Evolutionary conservation across 129 eudicot genomes (phyloP).

Genomic region (Arctium lappa): DNA sequence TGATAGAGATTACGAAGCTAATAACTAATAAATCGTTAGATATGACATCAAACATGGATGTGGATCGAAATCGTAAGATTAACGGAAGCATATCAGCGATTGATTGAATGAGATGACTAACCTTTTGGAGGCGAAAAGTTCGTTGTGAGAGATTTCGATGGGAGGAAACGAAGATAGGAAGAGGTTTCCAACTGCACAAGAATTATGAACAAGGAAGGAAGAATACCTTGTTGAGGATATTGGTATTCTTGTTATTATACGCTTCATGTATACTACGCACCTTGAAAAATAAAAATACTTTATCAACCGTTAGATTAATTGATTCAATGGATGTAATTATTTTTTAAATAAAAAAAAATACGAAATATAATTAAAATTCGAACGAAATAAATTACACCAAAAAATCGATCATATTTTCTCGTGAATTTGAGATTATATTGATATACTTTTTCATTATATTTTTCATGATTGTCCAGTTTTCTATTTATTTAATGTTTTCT

Average conservation of each 20-base stretch:
- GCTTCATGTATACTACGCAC: constrained; percentile 28
- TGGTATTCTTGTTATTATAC: constrained; percentile 24
- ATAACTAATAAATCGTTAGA: background rate
- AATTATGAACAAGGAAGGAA: background rate
- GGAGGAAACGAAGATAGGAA: background rate
- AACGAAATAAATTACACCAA: too few species aligned
- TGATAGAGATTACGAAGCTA: constrained; percentile 6
- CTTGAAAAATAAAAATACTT: background rate
- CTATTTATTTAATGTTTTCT: too few species aligned
- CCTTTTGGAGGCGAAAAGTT: background rate
- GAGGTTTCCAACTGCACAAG: constrained; percentile 17
- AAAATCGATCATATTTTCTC: too few species aligned
- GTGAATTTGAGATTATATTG: too few species aligned
- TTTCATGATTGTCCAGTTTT: too few species aligned
- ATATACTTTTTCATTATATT: too few species aligned
- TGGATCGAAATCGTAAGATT: constrained; percentile 17
- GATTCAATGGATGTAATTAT: too few species aligned
- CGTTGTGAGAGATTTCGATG: background rate
- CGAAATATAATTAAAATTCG: too few species aligned
- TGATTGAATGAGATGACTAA: constrained; percentile 16
- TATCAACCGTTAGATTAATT: too few species aligned
- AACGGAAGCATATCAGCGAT: constrained; percentile 1
- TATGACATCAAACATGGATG: background rate
- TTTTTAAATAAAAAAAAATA: too few species aligned
- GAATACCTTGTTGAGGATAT: constrained; percentile 20